These are phyloP conservation scores for Diaporthe capsici DNA, from an alignment of 2,329 filamentous ascomycete genomes.

Conservation along the genomic window DNA sequence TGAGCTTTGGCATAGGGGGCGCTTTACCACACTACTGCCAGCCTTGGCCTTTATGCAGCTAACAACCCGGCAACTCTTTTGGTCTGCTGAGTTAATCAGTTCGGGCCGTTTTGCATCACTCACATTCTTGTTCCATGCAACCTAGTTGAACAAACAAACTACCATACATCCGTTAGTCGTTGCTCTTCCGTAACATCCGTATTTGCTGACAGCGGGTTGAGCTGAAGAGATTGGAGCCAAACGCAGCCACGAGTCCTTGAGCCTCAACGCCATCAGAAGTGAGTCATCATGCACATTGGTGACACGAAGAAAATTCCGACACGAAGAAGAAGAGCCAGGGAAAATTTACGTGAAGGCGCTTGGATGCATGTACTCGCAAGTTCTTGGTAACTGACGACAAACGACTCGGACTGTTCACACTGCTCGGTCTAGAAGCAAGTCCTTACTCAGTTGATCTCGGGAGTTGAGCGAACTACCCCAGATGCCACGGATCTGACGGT, in stretches of 20 bases:
- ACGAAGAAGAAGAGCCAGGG: neutral
- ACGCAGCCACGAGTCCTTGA: neutral
- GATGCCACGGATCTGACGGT: neutral
- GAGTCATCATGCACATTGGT: neutral
- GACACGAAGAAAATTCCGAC: neutral
- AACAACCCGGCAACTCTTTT: neutral
- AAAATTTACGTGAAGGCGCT: neutral
- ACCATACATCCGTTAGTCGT: no score
- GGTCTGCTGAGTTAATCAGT: neutral
- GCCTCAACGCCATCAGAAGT: neutral
- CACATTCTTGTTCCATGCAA: neutral
- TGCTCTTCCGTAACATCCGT: neutral
- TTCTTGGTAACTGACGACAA: neutral
- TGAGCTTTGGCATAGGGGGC: neutral
- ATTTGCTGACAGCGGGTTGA: neutral
- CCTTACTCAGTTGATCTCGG: constrained; percentile 9
- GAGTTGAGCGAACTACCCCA: constrained; percentile 1
- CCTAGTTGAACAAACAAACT: neutral
- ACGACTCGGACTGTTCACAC: neutral
- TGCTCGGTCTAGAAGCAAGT: neutral
- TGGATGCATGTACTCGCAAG: neutral
- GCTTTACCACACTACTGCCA: neutral
- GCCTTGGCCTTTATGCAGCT: constrained; percentile 24
- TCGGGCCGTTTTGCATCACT: neutral
- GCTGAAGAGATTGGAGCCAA: neutral